Evolutionary conservation across 2,329 filamentous ascomycete genomes (phyloP).

Genomic region (Taxawa tesnikishii): DNA sequence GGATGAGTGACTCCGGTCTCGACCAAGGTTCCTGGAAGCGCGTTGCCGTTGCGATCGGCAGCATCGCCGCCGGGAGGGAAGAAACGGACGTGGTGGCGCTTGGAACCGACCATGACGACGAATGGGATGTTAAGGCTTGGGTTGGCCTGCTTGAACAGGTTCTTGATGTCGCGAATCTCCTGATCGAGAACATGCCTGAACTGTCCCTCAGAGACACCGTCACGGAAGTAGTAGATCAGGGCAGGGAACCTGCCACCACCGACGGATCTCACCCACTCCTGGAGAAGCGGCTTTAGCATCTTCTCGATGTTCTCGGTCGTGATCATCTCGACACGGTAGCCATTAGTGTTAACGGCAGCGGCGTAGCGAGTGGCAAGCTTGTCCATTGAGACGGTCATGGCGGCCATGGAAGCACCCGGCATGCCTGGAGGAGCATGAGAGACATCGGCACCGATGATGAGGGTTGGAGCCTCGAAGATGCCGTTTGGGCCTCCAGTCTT

Average conservation of each 20-base stretch:
- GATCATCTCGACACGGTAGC: slow-evolving; percentile 69
- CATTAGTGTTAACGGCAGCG: slow-evolving; percentile 72
- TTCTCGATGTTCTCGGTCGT: slow-evolving; percentile 53
- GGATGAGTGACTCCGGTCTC: slow-evolving; percentile 86
- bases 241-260: slow-evolving; percentile 45
- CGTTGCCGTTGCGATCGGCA: slow-evolving; percentile 66
- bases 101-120: slow-evolving; percentile 78
- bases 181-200: slow-evolving; percentile 65
- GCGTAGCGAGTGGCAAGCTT: slow-evolving; percentile 60
- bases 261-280: slow-evolving; percentile 48
- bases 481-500: slow-evolving; percentile 19
- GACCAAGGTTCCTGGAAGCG: slow-evolving; percentile 74
- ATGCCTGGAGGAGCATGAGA: slow-evolving; percentile 68
- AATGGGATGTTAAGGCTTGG: slow-evolving; percentile 47
- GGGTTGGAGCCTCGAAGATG: slow-evolving; percentile 42
- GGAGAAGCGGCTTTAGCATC: slow-evolving; percentile 48
- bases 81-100: slow-evolving; percentile 88
- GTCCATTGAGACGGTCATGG: slow-evolving; percentile 74
- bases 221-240: slow-evolving; percentile 85
- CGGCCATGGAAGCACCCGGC: slow-evolving; percentile 62
- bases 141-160: slow-evolving; percentile 21
- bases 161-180: slow-evolving; percentile 65
- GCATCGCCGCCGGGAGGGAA: slow-evolving; percentile 56
- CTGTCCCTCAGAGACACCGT: slow-evolving; percentile 82
- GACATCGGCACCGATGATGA: slow-evolving; percentile 85